Base-by-base conservation (phyloP, 805 yeast species). In the Barnettozyma salicaria region DNA sequence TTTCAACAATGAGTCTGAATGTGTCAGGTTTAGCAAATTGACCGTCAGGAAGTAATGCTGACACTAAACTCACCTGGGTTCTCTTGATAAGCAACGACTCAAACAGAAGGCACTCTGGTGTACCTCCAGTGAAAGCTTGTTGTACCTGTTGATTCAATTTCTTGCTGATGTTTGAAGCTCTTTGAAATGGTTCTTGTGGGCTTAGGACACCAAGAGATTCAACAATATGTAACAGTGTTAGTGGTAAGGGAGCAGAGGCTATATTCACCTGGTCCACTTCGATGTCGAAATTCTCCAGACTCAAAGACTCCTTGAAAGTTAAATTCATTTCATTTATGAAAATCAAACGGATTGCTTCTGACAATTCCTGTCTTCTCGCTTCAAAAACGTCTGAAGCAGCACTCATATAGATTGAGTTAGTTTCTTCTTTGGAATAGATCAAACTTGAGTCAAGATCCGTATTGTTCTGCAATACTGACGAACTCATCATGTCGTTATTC, bases 401-500 rank as follows among this genome's bases (percentile, higher is more conserved):
- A 58, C 94, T 84, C 89, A 84, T 77, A 53, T 83, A 86, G 14
- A 85, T 69, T 3, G 88, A 78, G 32, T 76, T 69, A 1, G 85
- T 81, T 39, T 80, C 82, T 34, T 73, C 77, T 37, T 75, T 80
- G 2, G 90, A 76, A 52, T 78, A 80, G 25, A 78, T 63, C 60
- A 75, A 70, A 48, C 87, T 79, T 25, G 69, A 70, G 55, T 68
- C 55, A 39, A 78, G 52, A 24, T 48, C 49, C 8, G 19, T 41
- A 7, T 47, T 43, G n/a, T 19, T 42, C 23, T 41, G 39, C 3
- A 60, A 29, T 1, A 58, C 35, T 0, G 63, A 58, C 0, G 62
- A 57, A 1, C 49, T 29, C 52, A 52, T 56, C 53, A 68, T 56
- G 14, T 56, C 58, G 9, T 37, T 35, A 14, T 28, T 14, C 13